A percentile compares a stretch with the other conserved stretches of the same genome.
Conservation (phyloP, 2,329 filamentous ascomycete species). For the Graphiopsis chlorocephala region DNA sequence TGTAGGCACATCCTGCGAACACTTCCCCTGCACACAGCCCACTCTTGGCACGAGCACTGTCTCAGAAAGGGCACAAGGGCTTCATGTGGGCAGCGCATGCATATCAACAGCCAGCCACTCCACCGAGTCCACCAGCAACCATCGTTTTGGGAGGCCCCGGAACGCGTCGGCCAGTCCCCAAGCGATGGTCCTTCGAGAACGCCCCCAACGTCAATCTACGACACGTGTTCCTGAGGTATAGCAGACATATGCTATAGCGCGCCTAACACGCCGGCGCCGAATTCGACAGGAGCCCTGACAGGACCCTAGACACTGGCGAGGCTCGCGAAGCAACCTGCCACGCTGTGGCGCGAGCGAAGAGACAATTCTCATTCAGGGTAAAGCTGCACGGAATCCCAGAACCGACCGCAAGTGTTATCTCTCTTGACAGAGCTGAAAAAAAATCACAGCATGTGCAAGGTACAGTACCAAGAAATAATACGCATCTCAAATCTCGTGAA, state of each 20-base stretch:
- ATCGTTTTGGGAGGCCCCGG: constrained; percentile 2
- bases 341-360: not conserved
- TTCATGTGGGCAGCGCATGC: not conserved
- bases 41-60: not conserved
- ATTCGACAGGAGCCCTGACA: constrained; percentile 1
- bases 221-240: constrained; percentile 8
- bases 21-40: not conserved
- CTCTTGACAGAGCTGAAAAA: not conserved
- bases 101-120: not conserved
- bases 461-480: not conserved
- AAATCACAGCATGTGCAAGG: not conserved
- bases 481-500: not conserved
- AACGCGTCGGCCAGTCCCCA: not conserved
- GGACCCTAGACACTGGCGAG: not conserved
- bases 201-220: constrained; percentile 1
- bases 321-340: not conserved
- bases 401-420: not conserved
- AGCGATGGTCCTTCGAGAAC: constrained; percentile 9
- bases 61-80: not conserved
- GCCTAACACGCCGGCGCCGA: not conserved
- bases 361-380: not conserved
- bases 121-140: not conserved
- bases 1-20: not conserved
- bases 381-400: not conserved
- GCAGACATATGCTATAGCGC: not conserved